phyloP scores from a whole-genome alignment of 208 protist species.

The Tritrichomonas foetus region DNA sequence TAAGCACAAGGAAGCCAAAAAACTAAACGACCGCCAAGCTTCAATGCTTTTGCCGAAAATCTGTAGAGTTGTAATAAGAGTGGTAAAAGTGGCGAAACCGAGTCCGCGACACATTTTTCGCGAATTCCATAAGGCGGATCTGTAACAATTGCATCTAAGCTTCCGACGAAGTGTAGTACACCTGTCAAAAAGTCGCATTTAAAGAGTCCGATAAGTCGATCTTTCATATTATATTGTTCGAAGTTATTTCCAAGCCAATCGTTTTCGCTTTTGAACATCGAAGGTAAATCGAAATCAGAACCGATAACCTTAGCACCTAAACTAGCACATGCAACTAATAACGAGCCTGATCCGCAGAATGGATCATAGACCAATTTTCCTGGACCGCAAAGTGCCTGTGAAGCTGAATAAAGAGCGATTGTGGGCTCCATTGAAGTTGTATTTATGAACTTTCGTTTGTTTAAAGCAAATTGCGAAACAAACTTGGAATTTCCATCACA shows the following conservation, averaged over 20 bases:
- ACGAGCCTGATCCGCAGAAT: neutral
- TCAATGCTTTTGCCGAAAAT: neutral
- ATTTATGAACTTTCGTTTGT: conserved; percentile 17
- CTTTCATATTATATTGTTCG: neutral
- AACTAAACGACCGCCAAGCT: neutral
- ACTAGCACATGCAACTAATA: neutral
- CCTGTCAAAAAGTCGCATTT: neutral
- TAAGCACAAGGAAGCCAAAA: conserved; percentile 5
- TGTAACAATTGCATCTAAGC: conserved; percentile 15
- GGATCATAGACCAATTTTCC: neutral
- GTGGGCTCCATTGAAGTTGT: conserved; percentile 32
- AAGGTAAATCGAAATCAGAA: neutral
- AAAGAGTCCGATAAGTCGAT: neutral
- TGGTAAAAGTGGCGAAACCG: neutral
- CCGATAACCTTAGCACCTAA: neutral
- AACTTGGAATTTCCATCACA: neutral
- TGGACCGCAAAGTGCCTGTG: neutral
- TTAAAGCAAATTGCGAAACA: neutral
- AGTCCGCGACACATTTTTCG: neutral
- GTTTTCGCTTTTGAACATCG: neutral
- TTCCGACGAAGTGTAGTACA: neutral
- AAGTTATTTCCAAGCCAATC: neutral
- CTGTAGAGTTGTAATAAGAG: neutral
- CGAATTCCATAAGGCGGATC: conserved; percentile 40
- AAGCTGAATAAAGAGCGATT: neutral